Evolutionary conservation across 352 stramenopile genomes (phyloP).

Genomic region (Pelagophyceae sp.): DNA sequence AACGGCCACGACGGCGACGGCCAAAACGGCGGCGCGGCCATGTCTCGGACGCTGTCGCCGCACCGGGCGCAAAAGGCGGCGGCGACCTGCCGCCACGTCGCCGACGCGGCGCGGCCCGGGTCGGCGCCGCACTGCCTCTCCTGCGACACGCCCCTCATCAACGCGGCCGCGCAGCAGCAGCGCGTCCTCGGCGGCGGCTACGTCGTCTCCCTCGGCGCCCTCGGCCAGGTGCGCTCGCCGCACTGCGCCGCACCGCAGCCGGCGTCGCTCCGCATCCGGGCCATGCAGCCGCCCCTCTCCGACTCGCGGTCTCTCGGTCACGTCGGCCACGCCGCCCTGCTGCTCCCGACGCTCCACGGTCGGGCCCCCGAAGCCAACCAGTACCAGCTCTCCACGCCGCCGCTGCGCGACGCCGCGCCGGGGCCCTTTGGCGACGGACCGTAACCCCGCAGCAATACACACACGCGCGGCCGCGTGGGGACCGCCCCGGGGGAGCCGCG

Average conservation of each 20-base stretch:
- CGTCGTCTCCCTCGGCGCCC: no score
- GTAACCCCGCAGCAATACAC: no score
- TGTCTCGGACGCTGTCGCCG: background rate
- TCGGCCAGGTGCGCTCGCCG: no score
- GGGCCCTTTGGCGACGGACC: no score
- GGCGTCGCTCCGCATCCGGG: background rate
- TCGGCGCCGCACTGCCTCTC: background rate
- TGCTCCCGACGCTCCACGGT: no score
- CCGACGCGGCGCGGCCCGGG: background rate
- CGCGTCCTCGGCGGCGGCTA: no score
- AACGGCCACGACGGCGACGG: background rate
- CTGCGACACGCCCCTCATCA: constrained; percentile 2
- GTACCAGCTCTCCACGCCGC: no score
- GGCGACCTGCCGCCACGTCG: background rate
- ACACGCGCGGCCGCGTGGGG: no score
- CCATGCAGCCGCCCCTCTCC: background rate
- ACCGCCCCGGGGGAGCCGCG: no score
- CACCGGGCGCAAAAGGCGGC: background rate
- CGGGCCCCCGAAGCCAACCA: no score
- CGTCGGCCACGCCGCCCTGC: background rate
- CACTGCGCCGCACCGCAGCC: no score
- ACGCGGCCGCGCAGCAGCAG: background rate
- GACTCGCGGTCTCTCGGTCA: background rate
- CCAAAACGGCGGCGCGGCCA: background rate
- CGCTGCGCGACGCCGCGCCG: no score